Evolutionary conservation across 2,329 filamentous ascomycete genomes (phyloP), one percentile per base, ranked within the genome.

Genomic region (Aspergillus eucalypticola): DNA sequence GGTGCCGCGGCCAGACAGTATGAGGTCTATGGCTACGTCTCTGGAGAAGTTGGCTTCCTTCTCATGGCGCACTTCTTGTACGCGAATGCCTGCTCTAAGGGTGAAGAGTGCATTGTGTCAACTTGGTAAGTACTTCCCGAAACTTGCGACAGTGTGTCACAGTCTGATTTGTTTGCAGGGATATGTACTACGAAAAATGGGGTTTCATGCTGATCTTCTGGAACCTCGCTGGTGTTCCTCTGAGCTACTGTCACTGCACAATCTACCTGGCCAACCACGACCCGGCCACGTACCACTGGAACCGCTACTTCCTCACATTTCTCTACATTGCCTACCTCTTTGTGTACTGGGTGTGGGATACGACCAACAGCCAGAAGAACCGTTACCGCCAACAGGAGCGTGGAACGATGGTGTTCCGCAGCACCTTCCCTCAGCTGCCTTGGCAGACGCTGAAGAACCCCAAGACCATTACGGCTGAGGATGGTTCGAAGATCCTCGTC

Each of bases 141-240:
- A 19, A 21, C 11, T 15, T 8, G 19, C 13, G 13, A 3, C 15
- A n/a, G 13, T 5, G 27, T 8, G 6, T 32, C 49, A 21, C 7
- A 5, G 17, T n/a, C 66, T 70, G 48, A 72, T 54, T 21, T 25
- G 25, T 19, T 10, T 25, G n/a, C 56, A 86, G 84, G 89, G 92
- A 96, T 71, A 96, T 96, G 89, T 96, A 96, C 82, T 94, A 92
- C 70, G 92, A 96, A 83, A 96, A 96, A 80, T 93, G 91, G 86
- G 92, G 92, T 55, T 96, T 96, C 82, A 96, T 96, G 92, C 86
- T 96, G 67, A 96, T 96, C 76, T 96, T 96, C 86, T 96, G 92
- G 92, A 96, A 96, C 78, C 82, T 96, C 74, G 92, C 92, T 50
- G 92, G 92, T 67, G 92, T 96, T 25, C 92, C 92, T 13, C 83